A percentile compares a stretch with the other conserved stretches of the same genome.
Conservation (phyloP, 2,329 filamentous ascomycete species). For the Penicillium sp. region DNA sequence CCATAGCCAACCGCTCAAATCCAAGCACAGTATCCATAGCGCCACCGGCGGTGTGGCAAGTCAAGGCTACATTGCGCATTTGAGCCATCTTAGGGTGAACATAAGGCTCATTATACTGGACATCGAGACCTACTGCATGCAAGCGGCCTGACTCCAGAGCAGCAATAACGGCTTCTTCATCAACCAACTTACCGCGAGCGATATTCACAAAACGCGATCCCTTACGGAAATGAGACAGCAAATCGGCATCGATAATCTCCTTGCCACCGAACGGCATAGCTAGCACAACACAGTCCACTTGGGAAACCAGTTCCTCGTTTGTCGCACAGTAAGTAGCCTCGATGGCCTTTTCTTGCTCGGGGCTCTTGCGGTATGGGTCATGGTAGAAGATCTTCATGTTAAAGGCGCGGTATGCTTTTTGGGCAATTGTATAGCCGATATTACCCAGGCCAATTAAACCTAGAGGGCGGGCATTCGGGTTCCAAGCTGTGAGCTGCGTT, state of each 20-base stretch:
- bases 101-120: conserved; percentile 52
- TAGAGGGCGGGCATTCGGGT: conserved; percentile 46
- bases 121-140: conserved; percentile 49
- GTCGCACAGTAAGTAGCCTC: conserved; percentile 37
- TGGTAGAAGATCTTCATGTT: conserved; percentile 55
- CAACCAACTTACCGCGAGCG: conserved; percentile 50
- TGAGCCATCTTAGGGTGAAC: conserved; percentile 41
- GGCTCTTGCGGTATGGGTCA: conserved; percentile 42
- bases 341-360: conserved; percentile 33
- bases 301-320: conserved; percentile 39
- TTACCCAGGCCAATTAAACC: conserved; percentile 54
- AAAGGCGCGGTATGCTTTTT: conserved; percentile 44
- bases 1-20: conserved; percentile 43
- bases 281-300: conserved; percentile 42
- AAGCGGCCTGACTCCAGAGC: conserved; percentile 48
- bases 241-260: conserved; percentile 38
- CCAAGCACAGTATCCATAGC: conserved; percentile 46
- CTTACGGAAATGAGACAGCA: conserved; percentile 45
- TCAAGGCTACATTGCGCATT: conserved; percentile 43
- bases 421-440: conserved; percentile 45
- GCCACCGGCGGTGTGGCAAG: conserved; percentile 46
- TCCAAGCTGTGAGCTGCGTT: conserved; percentile 40
- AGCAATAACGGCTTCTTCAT: conserved; percentile 48
- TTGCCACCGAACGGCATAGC: conserved; percentile 37
- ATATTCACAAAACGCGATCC: conserved; percentile 52